Base-by-base conservation (phyloP, 371 early-diverging fungal species). In the Dichotomocladium elegans region DNA sequence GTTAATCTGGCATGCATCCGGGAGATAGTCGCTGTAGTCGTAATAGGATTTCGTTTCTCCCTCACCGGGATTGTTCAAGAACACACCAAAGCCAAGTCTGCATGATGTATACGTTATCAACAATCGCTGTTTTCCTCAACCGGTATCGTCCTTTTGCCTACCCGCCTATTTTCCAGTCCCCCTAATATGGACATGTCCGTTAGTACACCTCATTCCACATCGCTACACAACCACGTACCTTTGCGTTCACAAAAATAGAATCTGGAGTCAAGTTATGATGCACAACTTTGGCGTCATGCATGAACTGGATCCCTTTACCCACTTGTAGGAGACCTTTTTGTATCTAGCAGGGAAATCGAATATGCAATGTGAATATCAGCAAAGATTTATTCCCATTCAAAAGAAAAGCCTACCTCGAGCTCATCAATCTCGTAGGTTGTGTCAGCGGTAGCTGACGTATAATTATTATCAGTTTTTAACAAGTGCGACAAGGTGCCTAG, bases 121-220 rank as follows among this genome's bases (percentile, higher is more conserved):
- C 26, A 34, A 5, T 17, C 24, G n/a, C 17, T 24, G 40, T 11
- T 37, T 4, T 2, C 3, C 9, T 24, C 15, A 19, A n/a, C n/a
- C n/a, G n/a, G n/a, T n/a, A n/a, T n/a, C n/a, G n/a, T n/a, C n/a
- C 40, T 40, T 44, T 10, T 7, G 22, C 41, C 57, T 79, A 88
- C 69, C 92, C 92, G 56, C 87, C 88, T 55, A 94, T 77, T 63
- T 93, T 94, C 94, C 94, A 94, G 66, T 94, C 94, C 17, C 94
- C 91, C 72, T 88, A 70, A 41, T 24, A 15, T 17, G 35, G 28
- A 11, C n/a, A 14, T n/a, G 19, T 24, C 41, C 17, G 19, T 22
- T 14, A 44, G 19, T 12, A 25, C 43, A 10, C 24, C n/a, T n/a
- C n/a, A n/a, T n/a, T n/a, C n/a, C n/a, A n/a, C n/a, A n/a, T n/a